A percentile compares a stretch with the other conserved stretches of the same genome.
phyloP scores from a whole-genome alignment of 768 basidiomycete species.

The Boletus rubroflammeus region DNA sequence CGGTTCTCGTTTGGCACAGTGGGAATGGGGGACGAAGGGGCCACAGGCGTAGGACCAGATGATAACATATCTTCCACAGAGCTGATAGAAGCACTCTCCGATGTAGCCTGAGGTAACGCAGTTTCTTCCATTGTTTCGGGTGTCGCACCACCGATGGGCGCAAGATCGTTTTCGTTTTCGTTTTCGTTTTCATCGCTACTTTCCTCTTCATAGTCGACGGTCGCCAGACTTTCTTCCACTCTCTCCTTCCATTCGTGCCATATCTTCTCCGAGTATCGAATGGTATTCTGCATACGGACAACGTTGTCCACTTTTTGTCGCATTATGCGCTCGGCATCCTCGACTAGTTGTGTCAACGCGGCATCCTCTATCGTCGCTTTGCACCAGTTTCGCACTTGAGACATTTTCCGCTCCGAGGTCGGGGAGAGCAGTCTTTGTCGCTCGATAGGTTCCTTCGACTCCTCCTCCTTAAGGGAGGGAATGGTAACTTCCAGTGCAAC shows the following conservation, averaged over 20 bases:
- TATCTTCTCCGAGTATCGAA: slow-evolving; percentile 94
- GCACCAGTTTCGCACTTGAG: slow-evolving; percentile 80
- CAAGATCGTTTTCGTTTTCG: slow-evolving; percentile 40
- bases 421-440: slow-evolving; percentile 88
- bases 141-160: slow-evolving; percentile 26
- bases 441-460: slow-evolving; percentile 87
- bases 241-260: slow-evolving; percentile 96
- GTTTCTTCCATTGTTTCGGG: slow-evolving; percentile 23
- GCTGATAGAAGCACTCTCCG: slow-evolving; percentile 17
- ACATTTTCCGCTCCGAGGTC: slow-evolving; percentile 82
- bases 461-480: slow-evolving; percentile 89
- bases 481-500: slow-evolving; percentile 78
- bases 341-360: slow-evolving; percentile 76
- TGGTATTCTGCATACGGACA: slow-evolving; percentile 94
- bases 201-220: slow-evolving; percentile 54
- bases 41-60: slow-evolving; percentile 68
- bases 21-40: slow-evolving; percentile 45
- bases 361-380: slow-evolving; percentile 83
- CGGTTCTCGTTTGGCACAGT: slow-evolving; percentile 22
- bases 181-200: slow-evolving; percentile 25
- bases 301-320: slow-evolving; percentile 93
- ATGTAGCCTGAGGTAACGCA: slow-evolving; percentile 5
- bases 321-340: slow-evolving; percentile 87
- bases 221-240: slow-evolving; percentile 64
- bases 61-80: slow-evolving; percentile 32